Evolutionary conservation across 2,329 filamentous ascomycete genomes (phyloP).

Genomic region (Byssothecium circinans): DNA sequence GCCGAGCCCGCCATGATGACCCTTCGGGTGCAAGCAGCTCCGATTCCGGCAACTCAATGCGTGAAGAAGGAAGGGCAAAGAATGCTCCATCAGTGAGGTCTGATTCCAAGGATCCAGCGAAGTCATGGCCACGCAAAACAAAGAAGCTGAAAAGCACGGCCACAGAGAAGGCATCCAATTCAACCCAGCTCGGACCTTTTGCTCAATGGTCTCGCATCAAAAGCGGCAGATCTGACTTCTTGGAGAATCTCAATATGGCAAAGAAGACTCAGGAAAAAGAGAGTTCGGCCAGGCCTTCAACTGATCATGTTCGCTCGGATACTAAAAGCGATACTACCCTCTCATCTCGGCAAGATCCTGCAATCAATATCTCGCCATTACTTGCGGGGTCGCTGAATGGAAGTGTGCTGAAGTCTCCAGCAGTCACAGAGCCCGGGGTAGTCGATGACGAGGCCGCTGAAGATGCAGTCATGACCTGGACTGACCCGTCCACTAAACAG

Average conservation of each 20-base stretch:
- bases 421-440: background rate
- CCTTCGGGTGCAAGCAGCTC: background rate
- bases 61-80: background rate
- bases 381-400: slow-evolving; percentile 14
- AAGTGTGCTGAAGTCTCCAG: background rate
- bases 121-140: slow-evolving; percentile 18
- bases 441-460: slow-evolving; percentile 2
- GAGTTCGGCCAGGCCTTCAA: too few species aligned
- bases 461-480: slow-evolving; percentile 57
- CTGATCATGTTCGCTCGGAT: background rate
- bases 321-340: background rate
- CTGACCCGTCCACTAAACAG: slow-evolving; percentile 61
- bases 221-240: slow-evolving; percentile 41
- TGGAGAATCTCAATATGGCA: slow-evolving; percentile 24
- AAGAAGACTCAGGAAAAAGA: slow-evolving; percentile 3
- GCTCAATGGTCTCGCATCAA: slow-evolving; percentile 50
- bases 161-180: slow-evolving; percentile 1
- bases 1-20: slow-evolving; percentile 1
- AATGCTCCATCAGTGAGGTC: background rate
- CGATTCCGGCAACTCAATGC: background rate
- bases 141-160: slow-evolving; percentile 12
- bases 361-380: slow-evolving; percentile 15
- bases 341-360: background rate
- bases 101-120: background rate
- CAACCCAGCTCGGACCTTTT: slow-evolving; percentile 24